A percentile compares a stretch with the other conserved stretches of the same genome.
Evolutionary conservation across 2,329 filamentous ascomycete genomes (phyloP).

Genomic region (Penicillium digitatum): DNA sequence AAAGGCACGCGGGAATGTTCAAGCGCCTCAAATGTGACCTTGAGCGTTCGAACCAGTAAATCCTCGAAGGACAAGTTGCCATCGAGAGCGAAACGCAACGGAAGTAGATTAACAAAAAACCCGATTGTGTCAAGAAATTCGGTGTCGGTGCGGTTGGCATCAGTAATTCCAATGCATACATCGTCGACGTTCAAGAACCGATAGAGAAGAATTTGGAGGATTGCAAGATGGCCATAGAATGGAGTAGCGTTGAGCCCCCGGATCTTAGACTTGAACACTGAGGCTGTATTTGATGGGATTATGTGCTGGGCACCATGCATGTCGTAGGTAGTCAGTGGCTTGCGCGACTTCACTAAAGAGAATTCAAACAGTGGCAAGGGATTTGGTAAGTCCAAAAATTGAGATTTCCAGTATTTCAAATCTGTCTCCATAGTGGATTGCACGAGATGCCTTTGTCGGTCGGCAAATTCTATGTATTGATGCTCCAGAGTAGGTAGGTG

Average conservation of each 20-base stretch:
- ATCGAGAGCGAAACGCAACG: slow-evolving; percentile 28
- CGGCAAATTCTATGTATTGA: no score
- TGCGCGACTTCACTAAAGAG: no score
- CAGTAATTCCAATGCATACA: slow-evolving; percentile 39
- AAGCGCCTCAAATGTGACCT: slow-evolving; percentile 21
- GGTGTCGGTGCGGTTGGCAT: slow-evolving; percentile 35
- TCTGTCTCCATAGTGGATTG: no score
- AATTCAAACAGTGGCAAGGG: no score
- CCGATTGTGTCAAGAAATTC: slow-evolving; percentile 32
- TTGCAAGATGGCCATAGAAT: not conserved
- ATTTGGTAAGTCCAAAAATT: no score
- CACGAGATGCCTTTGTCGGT: no score
- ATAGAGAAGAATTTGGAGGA: not conserved
- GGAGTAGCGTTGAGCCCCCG: not conserved
- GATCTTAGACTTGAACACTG: not conserved
- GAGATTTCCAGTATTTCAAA: no score
- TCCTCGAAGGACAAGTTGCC: slow-evolving; percentile 17
- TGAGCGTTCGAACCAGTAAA: slow-evolving; percentile 13
- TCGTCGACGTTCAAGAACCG: not conserved
- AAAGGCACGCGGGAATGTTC: slow-evolving; percentile 42
- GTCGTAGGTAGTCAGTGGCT: no score
- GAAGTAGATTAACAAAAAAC: slow-evolving; percentile 40
- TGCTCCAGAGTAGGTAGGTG: not conserved
- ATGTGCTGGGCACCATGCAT: no score
- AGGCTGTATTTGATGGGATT: not conserved